A percentile compares a stretch with the other conserved stretches of the same genome.
phyloP scores from a whole-genome alignment of 2,329 filamentous ascomycete species.

The Stemphylium lycopersici region DNA sequence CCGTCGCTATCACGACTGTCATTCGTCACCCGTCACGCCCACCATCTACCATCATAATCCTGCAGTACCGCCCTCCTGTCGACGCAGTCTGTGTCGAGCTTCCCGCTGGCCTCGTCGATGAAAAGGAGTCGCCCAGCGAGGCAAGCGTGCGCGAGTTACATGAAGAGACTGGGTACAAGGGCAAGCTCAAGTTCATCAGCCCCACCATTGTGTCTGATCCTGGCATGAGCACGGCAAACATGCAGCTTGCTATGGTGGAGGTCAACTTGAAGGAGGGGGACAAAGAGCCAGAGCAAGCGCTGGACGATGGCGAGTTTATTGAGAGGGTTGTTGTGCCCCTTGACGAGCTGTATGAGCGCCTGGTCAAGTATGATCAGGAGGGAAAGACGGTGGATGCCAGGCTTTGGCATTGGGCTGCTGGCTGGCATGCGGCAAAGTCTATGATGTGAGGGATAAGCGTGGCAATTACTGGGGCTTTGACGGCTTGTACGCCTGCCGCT shows the following conservation, averaged over 20 bases:
- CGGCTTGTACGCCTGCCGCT: too few species aligned
- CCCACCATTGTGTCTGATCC: constrained; percentile 72
- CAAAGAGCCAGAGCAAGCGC: constrained; percentile 60
- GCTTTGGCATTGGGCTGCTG: constrained; percentile 66
- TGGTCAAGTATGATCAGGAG: constrained; percentile 55
- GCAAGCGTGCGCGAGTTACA: constrained; percentile 64
- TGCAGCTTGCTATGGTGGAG: constrained; percentile 67
- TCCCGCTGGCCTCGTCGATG: constrained; percentile 65
- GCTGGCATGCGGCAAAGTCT: constrained; percentile 57
- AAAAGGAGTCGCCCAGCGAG: constrained; percentile 61
- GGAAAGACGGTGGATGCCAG: constrained; percentile 64
- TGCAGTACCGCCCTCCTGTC: constrained; percentile 66
- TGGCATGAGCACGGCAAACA: constrained; percentile 65
- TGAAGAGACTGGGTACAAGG: constrained; percentile 69
- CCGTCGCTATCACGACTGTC: constrained; percentile 65
- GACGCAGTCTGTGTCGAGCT: constrained; percentile 65
- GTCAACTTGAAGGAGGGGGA: constrained; percentile 60
- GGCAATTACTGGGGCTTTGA: too few species aligned
- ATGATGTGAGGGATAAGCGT: constrained; percentile 21
- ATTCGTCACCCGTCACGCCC: constrained; percentile 55
- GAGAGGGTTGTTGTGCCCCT: constrained; percentile 65
- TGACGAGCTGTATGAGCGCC: constrained; percentile 60
- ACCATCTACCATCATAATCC: constrained; percentile 61
- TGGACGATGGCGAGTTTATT: constrained; percentile 68
- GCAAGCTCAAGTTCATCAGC: constrained; percentile 57